Evolutionary conservation across 2,329 filamentous ascomycete genomes (phyloP), one percentile per base, ranked within the genome.

Genomic region (Anisogramma anomala): DNA sequence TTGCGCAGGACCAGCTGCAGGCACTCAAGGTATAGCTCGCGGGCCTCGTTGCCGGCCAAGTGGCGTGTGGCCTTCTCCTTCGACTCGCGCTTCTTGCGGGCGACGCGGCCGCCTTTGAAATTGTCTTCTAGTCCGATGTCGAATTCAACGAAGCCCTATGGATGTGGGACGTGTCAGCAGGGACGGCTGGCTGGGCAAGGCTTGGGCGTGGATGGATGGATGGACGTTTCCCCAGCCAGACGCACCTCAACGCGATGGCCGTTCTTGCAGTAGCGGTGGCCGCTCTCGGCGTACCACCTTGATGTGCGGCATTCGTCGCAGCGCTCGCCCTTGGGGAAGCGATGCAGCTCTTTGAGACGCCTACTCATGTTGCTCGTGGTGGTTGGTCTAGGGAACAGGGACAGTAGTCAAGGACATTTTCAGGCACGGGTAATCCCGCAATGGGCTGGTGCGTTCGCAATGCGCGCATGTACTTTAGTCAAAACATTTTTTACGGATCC

Each of bases 1-100:
- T 82, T 84, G 57, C 87, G 78, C 20, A 98, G 65, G 35, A 96
- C 72, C 23, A 94, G 67, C 60, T 96, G 89, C 45, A 93, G 74
- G 48, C 77, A 82, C 56, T 94, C 82, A 26, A 96, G 67, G 57
- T 84, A 95, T 18, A 95, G 72, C 48, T 82, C 76, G 49, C 79
- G 76, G 11, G 82, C 89, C 39, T 76, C 71, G 34, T 74, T 67
- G 31, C 88, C 88, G 5, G 59, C 59, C 36, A 84, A 66, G 54
- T 79, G 71, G 44, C 66, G 65, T 35, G 66, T 67, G 34, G 70
- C 63, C 35, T 67, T 74, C 53, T 74, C 66, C 39, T 66, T 66
- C 18, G 62, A 58, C 53, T 76, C 74, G 48, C 73, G 79, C 57
- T 77, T 73, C 47, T 70, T 72, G 43, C 73, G 70, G 13, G 65